Conservation (phyloP, 2,329 filamentous ascomycete genomes). For the Hypomyces rosellus region DNA sequence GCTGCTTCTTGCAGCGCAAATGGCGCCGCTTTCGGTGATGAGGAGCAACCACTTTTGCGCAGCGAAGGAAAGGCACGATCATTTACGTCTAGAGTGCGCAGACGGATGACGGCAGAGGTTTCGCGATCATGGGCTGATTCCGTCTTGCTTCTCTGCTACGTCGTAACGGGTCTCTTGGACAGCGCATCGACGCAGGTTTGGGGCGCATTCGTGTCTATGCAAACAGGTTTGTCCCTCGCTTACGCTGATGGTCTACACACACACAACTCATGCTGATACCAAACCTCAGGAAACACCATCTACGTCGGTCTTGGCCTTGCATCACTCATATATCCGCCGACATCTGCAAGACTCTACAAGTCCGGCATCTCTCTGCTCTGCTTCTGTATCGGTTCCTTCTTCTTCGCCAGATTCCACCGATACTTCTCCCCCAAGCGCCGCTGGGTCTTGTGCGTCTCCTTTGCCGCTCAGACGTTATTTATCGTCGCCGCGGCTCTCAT, state of each 20-base stretch:
- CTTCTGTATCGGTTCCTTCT: constrained; percentile 67
- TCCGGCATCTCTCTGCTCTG: constrained; percentile 62
- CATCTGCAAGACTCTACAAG: constrained; percentile 38
- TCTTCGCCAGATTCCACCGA: constrained; percentile 65
- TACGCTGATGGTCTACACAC: neutral
- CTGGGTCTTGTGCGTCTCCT: constrained; percentile 59
- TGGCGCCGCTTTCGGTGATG: constrained; percentile 17
- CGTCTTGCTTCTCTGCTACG: constrained; percentile 64
- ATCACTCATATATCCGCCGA: constrained; percentile 35
- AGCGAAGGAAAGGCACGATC: constrained; percentile 16
- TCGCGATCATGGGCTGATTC: constrained; percentile 59
- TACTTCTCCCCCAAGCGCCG: constrained; percentile 53
- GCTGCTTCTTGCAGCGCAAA: constrained; percentile 5
- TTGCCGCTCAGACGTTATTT: constrained; percentile 45
- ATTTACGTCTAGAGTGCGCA: constrained; percentile 22
- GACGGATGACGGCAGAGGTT: constrained; percentile 40
- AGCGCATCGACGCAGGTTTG: constrained; percentile 70
- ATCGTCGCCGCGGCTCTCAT: constrained; percentile 48
- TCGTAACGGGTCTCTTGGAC: constrained; percentile 72
- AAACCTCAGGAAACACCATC: constrained; percentile 61
- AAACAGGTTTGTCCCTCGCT: constrained; percentile 52
- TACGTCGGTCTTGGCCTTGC: constrained; percentile 71
- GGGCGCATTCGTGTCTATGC: constrained; percentile 79
- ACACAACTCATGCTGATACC: neutral
- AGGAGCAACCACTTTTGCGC: constrained; percentile 27